Evolutionary conservation across 176 grass and related monocot species (phyloP), one percentile per base, ranked within the genome.

Genomic region (Saccharum officinarum): DNA sequence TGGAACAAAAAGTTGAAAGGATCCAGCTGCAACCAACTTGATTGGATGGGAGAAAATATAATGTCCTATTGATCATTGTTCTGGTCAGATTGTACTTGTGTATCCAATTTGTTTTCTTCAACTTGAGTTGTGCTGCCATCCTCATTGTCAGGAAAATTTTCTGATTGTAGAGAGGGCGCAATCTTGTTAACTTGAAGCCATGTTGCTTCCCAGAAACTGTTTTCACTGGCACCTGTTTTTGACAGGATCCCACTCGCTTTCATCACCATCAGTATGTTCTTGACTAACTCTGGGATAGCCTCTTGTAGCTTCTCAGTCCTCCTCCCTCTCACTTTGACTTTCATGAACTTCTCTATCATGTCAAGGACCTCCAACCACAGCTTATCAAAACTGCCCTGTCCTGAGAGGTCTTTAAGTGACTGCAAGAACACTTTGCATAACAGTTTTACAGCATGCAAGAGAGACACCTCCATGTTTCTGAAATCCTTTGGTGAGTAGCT

Each of bases 251-350:
- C 93, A 81, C 57, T 91, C 17, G 93, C 88, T 90, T 98, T 98
- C 93, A 96, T 94, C 78, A 96, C 90, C 83, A 98, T 54, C 34
- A 98, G 90, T 63, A 83, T 95, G 89, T 92, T 98, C 88, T 98
- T 98, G 3, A 98, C 84, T 26, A 96, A 90, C 66, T 98, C 97
- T 28, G 93, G 93, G 88, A 98, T 92, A 18, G 90, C 77, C 86
- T 98, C 97, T n/a, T 98, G 91, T 55, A 98, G 77, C 86, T 95
- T 98, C 78, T 98, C 97, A 39, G 88, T 91, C 77, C 90, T 95
- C 74, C 92, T 92, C 49, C 93, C 93, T 83, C 90, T 93, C 81
- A 95, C 69, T 82, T 91, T 98, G 74, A 94, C 88, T 76, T 89
- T 94, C 81, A 94, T 83, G 83, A 91, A 95, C 81, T 86, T 93